Conservation (phyloP, 2,329 filamentous ascomycete species). For the Alternaria hordeiaustralica region DNA sequence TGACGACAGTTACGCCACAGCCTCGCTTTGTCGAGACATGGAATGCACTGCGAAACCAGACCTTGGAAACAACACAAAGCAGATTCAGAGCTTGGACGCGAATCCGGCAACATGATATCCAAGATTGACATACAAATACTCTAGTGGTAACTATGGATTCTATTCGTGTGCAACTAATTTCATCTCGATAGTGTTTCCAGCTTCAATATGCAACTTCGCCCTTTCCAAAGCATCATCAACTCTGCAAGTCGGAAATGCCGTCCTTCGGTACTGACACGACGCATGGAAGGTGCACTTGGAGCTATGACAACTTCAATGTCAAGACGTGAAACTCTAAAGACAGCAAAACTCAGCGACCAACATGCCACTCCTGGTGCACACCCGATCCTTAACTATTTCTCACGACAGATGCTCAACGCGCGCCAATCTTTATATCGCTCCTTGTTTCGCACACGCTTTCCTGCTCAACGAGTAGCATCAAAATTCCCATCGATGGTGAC, state of each 20-base stretch:
- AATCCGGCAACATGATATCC: neutral
- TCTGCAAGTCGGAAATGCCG: neutral
- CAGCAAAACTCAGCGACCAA: neutral
- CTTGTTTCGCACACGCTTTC: neutral
- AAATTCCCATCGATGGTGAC: conserved; percentile 1
- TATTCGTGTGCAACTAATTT: neutral
- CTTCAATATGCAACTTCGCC: neutral
- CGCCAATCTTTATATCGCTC: neutral
- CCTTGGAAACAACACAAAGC: neutral
- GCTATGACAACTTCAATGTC: neutral
- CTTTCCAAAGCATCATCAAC: neutral
- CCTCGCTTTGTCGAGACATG: neutral
- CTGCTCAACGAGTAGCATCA: neutral
- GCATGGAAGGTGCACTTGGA: neutral
- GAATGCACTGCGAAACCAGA: neutral
- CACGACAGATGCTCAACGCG: neutral
- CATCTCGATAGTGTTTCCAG: neutral
- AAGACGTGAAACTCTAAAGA: neutral
- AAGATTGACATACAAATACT: neutral
- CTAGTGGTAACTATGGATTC: neutral
- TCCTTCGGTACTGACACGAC: neutral
- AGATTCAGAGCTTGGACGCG: neutral
- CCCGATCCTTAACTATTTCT: neutral
- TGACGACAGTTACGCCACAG: neutral
- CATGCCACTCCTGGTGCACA: neutral